Conservation (phyloP, 805 yeast species). For the Suhomyces sp. region DNA sequence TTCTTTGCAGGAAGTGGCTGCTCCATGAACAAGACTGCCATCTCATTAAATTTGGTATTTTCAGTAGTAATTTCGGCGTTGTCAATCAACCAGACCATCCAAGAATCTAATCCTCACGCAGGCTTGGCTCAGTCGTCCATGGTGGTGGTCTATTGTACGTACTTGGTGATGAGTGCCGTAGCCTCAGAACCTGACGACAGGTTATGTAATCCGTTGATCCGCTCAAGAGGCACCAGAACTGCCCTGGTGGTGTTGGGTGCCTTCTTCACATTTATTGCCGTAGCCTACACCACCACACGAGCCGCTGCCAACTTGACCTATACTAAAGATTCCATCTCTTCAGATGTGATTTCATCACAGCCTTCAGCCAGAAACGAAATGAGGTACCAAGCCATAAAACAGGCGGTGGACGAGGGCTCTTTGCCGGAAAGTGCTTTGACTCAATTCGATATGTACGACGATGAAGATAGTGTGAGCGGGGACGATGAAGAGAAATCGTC, state of each 20-base stretch:
- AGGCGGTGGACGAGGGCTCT: slow-evolving; percentile 95
- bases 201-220: slow-evolving; percentile 84
- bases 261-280: slow-evolving; percentile 87
- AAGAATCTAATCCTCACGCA: slow-evolving; percentile 90
- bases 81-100: slow-evolving; percentile 79
- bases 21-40: slow-evolving; percentile 84
- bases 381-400: slow-evolving; percentile 83
- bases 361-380: slow-evolving; percentile 60
- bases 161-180: slow-evolving; percentile 86
- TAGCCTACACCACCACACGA: slow-evolving; percentile 94
- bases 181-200: slow-evolving; percentile 95
- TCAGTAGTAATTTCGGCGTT: slow-evolving; percentile 61
- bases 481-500: slow-evolving; percentile 51
- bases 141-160: slow-evolving; percentile 92
- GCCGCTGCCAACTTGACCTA: slow-evolving; percentile 73
- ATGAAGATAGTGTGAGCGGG: slow-evolving; percentile 33
- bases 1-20: slow-evolving; percentile 83
- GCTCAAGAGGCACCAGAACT: slow-evolving; percentile 88
- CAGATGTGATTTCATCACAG: slow-evolving; percentile 19
- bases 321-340: slow-evolving; percentile 29
- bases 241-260: slow-evolving; percentile 88
- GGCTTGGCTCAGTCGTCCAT: slow-evolving; percentile 96
- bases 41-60: slow-evolving; percentile 69
- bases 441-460: slow-evolving; percentile 61
- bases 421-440: slow-evolving; percentile 87